These are phyloP conservation scores for Cryphonectria carpinicola DNA, from an alignment of 2,329 filamentous ascomycete genomes.

Conservation along the genomic window DNA sequence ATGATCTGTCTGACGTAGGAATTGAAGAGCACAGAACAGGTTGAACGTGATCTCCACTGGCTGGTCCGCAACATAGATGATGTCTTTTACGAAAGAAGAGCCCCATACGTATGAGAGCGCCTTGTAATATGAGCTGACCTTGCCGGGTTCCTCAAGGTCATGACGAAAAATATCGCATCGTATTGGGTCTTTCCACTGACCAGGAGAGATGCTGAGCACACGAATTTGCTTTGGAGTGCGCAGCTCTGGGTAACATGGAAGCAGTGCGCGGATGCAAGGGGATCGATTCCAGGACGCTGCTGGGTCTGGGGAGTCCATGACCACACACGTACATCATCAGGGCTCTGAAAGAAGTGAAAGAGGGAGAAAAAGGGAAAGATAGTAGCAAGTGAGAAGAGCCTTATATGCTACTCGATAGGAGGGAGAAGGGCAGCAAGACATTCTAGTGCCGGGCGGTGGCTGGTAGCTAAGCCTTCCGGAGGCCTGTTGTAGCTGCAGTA, in stretches of 20 bases:
- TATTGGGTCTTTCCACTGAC: constrained; percentile 16
- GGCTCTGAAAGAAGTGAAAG: background rate
- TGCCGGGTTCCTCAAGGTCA: background rate
- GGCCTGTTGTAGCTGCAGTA: background rate
- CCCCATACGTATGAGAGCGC: constrained; percentile 20
- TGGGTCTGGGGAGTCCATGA: background rate
- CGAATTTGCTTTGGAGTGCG: background rate
- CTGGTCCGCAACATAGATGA: background rate
- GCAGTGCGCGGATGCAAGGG: background rate
- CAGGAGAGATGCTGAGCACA: background rate
- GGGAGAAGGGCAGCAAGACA: background rate
- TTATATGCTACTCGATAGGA: background rate
- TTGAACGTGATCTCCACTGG: constrained; percentile 13
- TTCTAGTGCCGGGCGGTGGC: background rate
- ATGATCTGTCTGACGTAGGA: background rate
- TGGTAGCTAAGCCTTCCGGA: background rate
- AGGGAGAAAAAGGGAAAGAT: background rate
- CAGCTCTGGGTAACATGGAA: background rate
- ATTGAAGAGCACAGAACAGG: constrained; percentile 12
- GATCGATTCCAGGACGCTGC: too few relatives aligned
- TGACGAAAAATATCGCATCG: background rate
- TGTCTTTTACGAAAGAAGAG: background rate
- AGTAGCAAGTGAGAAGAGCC: background rate
- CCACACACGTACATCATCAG: background rate
- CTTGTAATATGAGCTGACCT: background rate